These are phyloP conservation scores for Raffaelea arxii DNA, from an alignment of 2,329 filamentous ascomycete genomes.

Conservation along the genomic window DNA sequence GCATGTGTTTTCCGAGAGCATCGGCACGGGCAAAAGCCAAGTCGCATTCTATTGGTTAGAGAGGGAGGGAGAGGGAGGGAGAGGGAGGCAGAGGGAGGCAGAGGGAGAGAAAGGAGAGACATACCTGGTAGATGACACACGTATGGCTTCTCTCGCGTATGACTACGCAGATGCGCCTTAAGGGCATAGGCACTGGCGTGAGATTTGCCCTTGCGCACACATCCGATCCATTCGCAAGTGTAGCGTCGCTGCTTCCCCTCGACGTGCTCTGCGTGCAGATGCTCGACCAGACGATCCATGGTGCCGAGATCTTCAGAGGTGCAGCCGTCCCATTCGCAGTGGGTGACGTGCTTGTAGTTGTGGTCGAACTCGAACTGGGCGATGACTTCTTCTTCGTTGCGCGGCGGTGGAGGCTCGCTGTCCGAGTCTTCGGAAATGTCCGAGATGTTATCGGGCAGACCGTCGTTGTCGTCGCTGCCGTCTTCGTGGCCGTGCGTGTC, in stretches of 20 bases:
- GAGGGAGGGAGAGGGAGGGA: no score
- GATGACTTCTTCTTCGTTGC: constrained; percentile 24
- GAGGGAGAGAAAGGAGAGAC: constrained; percentile 13
- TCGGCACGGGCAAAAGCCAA: constrained; percentile 93
- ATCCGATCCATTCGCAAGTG: constrained; percentile 95
- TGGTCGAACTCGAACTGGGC: constrained; percentile 66
- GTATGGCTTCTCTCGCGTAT: constrained; percentile 96
- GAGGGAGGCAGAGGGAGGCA: neutral
- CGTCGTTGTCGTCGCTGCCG: neutral
- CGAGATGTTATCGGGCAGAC: constrained; percentile 27
- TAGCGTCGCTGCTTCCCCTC: constrained; percentile 92
- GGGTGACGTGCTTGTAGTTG: constrained; percentile 65
- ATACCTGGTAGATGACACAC: constrained; percentile 89
- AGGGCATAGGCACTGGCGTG: constrained; percentile 94
- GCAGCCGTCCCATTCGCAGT: constrained; percentile 72
- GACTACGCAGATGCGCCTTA: constrained; percentile 94
- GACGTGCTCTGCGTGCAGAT: constrained; percentile 90
- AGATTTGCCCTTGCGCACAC: constrained; percentile 74
- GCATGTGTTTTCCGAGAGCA: constrained; percentile 95
- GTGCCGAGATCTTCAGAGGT: constrained; percentile 60
- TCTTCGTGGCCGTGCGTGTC: constrained; percentile 1
- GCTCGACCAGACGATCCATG: constrained; percentile 73
- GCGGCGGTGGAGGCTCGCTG: constrained; percentile 57
- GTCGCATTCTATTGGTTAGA: constrained; percentile 84
- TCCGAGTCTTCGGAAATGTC: constrained; percentile 87